Conservation (phyloP, 306 rosid genomes). For the Betula pendula region DNA sequence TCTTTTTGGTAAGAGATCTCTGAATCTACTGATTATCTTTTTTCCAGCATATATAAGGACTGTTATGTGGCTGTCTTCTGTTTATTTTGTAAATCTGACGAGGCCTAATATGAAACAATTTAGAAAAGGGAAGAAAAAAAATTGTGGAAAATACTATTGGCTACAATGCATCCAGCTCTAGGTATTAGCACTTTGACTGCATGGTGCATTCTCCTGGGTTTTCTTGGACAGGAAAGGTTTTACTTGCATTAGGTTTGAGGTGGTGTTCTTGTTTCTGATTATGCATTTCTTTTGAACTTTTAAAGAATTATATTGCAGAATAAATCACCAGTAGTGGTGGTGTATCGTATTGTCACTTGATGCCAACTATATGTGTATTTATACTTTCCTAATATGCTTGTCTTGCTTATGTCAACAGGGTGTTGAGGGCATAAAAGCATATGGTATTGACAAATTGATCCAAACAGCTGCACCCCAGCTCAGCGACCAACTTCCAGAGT, state of each 20-base stretch:
- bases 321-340: not conserved
- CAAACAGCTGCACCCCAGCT: conserved; percentile 91
- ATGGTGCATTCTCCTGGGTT: not conserved
- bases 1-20: not conserved
- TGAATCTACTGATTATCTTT: not conserved
- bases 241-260: not conserved
- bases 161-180: not conserved
- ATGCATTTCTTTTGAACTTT: not conserved
- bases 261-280: not conserved
- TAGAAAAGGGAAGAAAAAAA: not conserved
- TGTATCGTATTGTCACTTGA: conserved; percentile 12
- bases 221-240: not conserved
- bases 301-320: not conserved
- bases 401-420: conserved; percentile 53
- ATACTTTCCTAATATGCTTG: conserved; percentile 11
- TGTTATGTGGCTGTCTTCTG: not conserved
- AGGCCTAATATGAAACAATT: not conserved
- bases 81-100: not conserved
- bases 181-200: not conserved
- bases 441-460: conserved; percentile 90
- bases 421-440: conserved; percentile 77
- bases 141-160: not conserved
- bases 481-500: conserved; percentile 95
- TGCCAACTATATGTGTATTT: conserved; percentile 13
- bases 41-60: not conserved